Percentiles rank a stretch among this genome's conserved stretches.
Conservation (phyloP, 805 yeast genomes). For the Ogataea nakhonphanomensis region DNA sequence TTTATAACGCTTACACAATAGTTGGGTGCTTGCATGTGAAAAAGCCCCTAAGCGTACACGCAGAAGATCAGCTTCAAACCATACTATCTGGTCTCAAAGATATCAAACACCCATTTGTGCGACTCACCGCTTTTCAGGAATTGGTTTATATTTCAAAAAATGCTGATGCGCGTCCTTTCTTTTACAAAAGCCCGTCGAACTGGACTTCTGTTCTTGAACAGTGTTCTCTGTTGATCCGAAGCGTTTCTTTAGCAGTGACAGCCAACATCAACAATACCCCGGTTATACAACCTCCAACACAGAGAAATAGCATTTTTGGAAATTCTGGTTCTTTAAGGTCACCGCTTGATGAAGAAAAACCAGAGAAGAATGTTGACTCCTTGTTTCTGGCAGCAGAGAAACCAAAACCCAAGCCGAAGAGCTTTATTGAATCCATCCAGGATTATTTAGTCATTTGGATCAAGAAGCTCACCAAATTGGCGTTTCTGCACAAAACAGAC, state of each 20-base stretch:
- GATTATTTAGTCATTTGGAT: background rate
- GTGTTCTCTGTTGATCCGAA: slow-evolving; percentile 52
- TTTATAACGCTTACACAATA: slow-evolving; percentile 62
- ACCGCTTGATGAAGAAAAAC: slow-evolving; percentile 16
- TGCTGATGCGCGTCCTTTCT: slow-evolving; percentile 43
- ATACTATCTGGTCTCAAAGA: slow-evolving; percentile 62
- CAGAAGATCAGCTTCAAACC: slow-evolving; percentile 61
- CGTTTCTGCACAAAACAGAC: slow-evolving; percentile 2
- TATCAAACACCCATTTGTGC: slow-evolving; percentile 41
- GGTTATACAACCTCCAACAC: background rate
- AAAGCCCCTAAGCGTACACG: slow-evolving; percentile 54
- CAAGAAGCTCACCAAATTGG: slow-evolving; percentile 5
- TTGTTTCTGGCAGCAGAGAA: slow-evolving; percentile 5
- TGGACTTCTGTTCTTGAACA: slow-evolving; percentile 64
- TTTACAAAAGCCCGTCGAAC: slow-evolving; percentile 43
- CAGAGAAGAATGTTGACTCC: slow-evolving; percentile 3
- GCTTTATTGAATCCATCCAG: background rate
- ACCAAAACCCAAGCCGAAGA: slow-evolving; percentile 1
- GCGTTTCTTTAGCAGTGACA: slow-evolving; percentile 26
- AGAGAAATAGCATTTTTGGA: slow-evolving; percentile 24
- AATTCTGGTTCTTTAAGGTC: slow-evolving; percentile 22
- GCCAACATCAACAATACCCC: slow-evolving; percentile 19
- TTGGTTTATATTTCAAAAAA: slow-evolving; percentile 60
- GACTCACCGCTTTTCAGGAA: slow-evolving; percentile 73
- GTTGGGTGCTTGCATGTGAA: slow-evolving; percentile 71